Evolutionary conservation across 2,329 filamentous ascomycete species (phyloP), one percentile per base, ranked within the genome.

Genomic region (Alternaria gaisen): DNA sequence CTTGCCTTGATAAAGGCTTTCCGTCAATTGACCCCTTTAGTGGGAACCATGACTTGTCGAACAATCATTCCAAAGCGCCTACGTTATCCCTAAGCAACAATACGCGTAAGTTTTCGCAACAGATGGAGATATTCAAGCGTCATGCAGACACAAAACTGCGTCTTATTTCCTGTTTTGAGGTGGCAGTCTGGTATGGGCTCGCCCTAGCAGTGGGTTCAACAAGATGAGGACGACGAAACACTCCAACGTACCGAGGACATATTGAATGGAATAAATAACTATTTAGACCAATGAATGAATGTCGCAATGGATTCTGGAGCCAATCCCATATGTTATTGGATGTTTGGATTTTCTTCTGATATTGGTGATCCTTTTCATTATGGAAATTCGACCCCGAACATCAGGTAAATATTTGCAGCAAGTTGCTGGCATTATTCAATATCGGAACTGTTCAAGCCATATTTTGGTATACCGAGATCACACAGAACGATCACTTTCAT

Each of bases 1-100:
- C 57, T 47, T 51, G 57, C 46, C 53, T 60, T 32, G 42, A n/a
- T 38, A 6, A 30, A 42, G 38, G 50, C 42, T 42, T 47, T 54
- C 46, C 22, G 46, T 50, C 46, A 36, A 36, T 38, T 38, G 20
- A 50, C 14, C 46, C 46, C 32, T 50, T 38, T 20, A 36, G 46
- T 50, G 46, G 46, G 46, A 50, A 18, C 14, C 22, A 36, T 50
- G 32, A 38, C 30, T 50, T 11, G 4, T 38, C 20, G 14, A 48
- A 24, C 20, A 14, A 38, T 26, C 11, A 26, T 38, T 36, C 46
- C 20, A 48, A 48, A 22, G 46, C 46, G 30, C 46, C 46, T 36
- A 48, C 18, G 20, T 48, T 34, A 36, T 34, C 22, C 14, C 20
- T n/a, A 38, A 4, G 46, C 46, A 26, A 50, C 46, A 26, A 7